Evolutionary conservation across 176 grass and related monocot species (phyloP), one percentile per base, ranked within the genome.

Genomic region (Puccinellia tenuiflora): DNA sequence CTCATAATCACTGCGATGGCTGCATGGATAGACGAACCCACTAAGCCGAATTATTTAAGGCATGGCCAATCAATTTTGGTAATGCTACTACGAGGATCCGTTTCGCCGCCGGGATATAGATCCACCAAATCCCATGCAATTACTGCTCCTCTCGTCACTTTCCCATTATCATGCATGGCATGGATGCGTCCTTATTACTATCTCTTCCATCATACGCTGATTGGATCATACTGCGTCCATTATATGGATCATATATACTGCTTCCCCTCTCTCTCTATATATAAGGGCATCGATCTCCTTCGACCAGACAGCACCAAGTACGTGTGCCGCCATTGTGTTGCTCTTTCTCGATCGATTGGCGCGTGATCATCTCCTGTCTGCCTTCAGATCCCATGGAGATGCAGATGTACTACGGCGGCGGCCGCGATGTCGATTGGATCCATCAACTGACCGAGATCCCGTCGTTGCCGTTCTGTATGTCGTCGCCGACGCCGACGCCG

Each of bases 101-200:
- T 84, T 76, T 84, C 24, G 82, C 46, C 29, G 46, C 72, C 71
- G 25, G 33, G 16, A 16, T 66, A 53, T 66, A 37, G 63, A 86
- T 86, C 68, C 48, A 87, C 71, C 24, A 75, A 68, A 55, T 47
- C 48, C 48, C 59, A 24, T 26, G 48, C 37, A 57, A 45, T 87
- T 74, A 80, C 79, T 67, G 61, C 79, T 20, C 18, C 78, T 37
- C 77, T 50, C 30, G 42, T 29, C 68, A 24, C 46, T 53, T 75
- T 75, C 59, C 69, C 70, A 76, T 79, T 63, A 77, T 78, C n/a
- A n/a, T n/a, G n/a, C n/a, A n/a, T n/a, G n/a, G 6, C 47, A 16
- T 55, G 20, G 39, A 69, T 63, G 52, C 68, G 13, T 26, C 30
- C n/a, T 8, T 13, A 26, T 38, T 73, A 24, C 57, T 55, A 18